Percentiles rank a stretch among this genome's conserved stretches.
Evolutionary conservation across 2,329 filamentous ascomycete species (phyloP).

Genomic region (Microcyclospora tardicrescens): DNA sequence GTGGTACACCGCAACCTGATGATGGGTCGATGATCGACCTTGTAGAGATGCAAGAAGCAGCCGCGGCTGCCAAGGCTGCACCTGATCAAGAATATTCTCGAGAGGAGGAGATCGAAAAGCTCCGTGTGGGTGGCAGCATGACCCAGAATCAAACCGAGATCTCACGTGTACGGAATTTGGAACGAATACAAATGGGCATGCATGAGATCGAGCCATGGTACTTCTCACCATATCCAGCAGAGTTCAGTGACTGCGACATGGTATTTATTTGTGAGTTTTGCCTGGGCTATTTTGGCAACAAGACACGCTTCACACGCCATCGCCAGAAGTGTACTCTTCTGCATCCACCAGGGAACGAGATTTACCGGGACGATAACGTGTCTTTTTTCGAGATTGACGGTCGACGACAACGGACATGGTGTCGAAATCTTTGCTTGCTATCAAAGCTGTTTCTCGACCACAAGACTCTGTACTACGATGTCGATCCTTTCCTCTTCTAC

Average conservation of each 20-base stretch:
- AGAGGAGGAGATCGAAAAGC: slow-evolving; percentile 90
- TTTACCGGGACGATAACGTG: slow-evolving; percentile 86
- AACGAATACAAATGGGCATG: slow-evolving; percentile 84
- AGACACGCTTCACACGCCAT: slow-evolving; percentile 72
- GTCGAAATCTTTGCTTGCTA: slow-evolving; percentile 84
- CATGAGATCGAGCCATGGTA: slow-evolving; percentile 96
- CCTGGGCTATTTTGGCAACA: slow-evolving; percentile 74
- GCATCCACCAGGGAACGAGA: slow-evolving; percentile 94
- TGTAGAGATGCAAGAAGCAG: slow-evolving; percentile 39
- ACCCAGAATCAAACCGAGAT: slow-evolving; percentile 97
- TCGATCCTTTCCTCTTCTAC: slow-evolving; percentile 98
- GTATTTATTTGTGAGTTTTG: slow-evolving; percentile 98
- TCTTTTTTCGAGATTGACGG: slow-evolving; percentile 98
- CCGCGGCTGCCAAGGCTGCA: slow-evolving; percentile 39
- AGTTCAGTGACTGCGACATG: slow-evolving; percentile 75
- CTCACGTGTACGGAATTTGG: slow-evolving; percentile 86
- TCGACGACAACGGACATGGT: slow-evolving; percentile 86
- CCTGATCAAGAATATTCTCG: slow-evolving; percentile 49
- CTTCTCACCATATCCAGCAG: slow-evolving; percentile 89
- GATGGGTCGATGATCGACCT: slow-evolving; percentile 41
- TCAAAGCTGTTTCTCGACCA: slow-evolving; percentile 96
- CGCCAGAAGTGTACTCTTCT: slow-evolving; percentile 78
- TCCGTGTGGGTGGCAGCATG: slow-evolving; percentile 91
- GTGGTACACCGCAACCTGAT: slow-evolving; percentile 36
- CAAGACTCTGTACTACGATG: slow-evolving; percentile 97